A percentile compares a stretch with the other conserved stretches of the same genome.
These are phyloP conservation scores for Zarea fungicola DNA, from an alignment of 2,329 filamentous ascomycete species.

Conservation along the genomic window DNA sequence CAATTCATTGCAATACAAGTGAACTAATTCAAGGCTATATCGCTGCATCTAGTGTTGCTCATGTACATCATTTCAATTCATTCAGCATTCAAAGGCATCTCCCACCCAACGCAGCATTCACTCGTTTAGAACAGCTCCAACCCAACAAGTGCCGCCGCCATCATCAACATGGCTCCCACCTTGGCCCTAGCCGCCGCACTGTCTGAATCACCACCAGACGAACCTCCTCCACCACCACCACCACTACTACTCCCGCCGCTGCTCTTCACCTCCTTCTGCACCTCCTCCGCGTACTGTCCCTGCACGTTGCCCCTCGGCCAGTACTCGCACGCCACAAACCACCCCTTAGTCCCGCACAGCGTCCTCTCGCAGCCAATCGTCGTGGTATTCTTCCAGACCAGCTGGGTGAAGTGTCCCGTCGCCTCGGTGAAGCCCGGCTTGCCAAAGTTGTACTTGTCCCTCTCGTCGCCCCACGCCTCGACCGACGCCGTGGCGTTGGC, in stretches of 20 bases:
- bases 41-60: too few relatives aligned
- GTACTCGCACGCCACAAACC: constrained; percentile 68
- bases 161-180: too few relatives aligned
- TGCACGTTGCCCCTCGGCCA: constrained; percentile 61
- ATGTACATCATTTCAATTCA: too few relatives aligned
- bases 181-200: too few relatives aligned
- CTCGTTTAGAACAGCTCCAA: too few relatives aligned
- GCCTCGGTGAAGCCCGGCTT: constrained; percentile 50
- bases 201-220: neutral
- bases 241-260: neutral
- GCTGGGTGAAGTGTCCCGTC: constrained; percentile 68
- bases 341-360: constrained; percentile 45
- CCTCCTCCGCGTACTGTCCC: constrained; percentile 41
- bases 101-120: too few relatives aligned
- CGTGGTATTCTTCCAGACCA: constrained; percentile 64
- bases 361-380: constrained; percentile 50
- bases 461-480: constrained; percentile 57
- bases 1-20: too few relatives aligned
- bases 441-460: constrained; percentile 53
- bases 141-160: too few relatives aligned
- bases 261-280: constrained; percentile 16
- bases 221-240: neutral
- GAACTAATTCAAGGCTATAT: too few relatives aligned
- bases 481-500: constrained; percentile 52
- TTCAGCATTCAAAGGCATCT: too few relatives aligned